Evolutionary conservation across 2,329 filamentous ascomycete genomes (phyloP).

Genomic region (Fusarium agapanthi): DNA sequence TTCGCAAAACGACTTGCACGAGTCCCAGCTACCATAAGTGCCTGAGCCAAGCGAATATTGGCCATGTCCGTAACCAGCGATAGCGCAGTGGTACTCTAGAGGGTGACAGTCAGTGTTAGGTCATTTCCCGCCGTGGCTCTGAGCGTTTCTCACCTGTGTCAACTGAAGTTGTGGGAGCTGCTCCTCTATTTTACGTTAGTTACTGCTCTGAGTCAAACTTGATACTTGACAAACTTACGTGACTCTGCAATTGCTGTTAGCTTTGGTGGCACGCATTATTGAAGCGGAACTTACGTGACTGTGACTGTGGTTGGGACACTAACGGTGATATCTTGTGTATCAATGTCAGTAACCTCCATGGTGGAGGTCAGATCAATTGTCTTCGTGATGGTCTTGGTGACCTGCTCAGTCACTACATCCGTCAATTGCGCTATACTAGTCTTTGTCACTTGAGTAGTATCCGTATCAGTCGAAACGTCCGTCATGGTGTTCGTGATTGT

Average conservation of each 20-base stretch:
- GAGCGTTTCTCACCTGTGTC: rapidly evolving
- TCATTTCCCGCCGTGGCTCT: rapidly evolving
- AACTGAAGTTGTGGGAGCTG: not conserved
- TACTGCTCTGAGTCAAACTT: rapidly evolving
- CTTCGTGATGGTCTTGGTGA: not conserved
- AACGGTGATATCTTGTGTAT: not conserved
- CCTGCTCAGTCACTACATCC: not conserved
- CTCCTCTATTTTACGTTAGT: not conserved
- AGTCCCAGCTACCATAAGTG: rapidly evolving
- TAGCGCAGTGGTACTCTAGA: not conserved
- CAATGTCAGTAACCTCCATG: not conserved
- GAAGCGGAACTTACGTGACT: not conserved
- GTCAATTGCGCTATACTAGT: not conserved
- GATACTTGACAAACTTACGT: not conserved
- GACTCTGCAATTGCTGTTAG: not conserved
- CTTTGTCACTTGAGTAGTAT: not conserved
- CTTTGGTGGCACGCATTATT: rapidly evolving
- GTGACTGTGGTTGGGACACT: not conserved
- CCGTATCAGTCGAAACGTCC: not conserved
- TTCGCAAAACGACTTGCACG: not conserved
- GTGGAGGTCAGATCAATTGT: not conserved
- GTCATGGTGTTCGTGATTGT: not conserved
- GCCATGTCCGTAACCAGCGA: not conserved
- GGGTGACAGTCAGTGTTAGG: rapidly evolving
- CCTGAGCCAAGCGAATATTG: not conserved